Base-by-base conservation (phyloP, 108 stramenopile species). In the Pinguiococcus pyrenoidosus region DNA sequence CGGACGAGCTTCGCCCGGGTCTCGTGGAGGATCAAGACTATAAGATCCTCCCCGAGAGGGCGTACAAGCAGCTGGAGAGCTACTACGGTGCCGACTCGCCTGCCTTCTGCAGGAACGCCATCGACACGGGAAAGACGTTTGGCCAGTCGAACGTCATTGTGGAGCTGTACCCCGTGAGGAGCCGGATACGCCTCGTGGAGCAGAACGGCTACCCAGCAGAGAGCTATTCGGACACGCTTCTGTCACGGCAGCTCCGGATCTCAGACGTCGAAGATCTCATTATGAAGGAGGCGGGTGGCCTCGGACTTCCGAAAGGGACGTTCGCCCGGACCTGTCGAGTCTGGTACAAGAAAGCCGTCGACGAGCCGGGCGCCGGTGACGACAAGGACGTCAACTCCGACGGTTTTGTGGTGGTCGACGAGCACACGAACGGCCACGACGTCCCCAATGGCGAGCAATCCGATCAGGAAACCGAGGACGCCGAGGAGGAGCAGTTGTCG, bases 1-100 rank as follows among this genome's bases (percentile, higher is more conserved):
- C n/a, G n/a, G n/a, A n/a, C n/a, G 39, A 40, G 18, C 18, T 40
- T 20, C 39, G 39, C 3, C 17, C 17, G 21, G 17, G 2, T 18
- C 2, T 40, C 18, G 16, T 57, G 38, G 46, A 59, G 23, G 30
- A 21, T 1, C 29, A 49, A 24, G 57, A 59, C 32, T 59, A 40
- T 37, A 40, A 35, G 24, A 29, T 42, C 17, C 48, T 59, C 8
- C 29, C 38, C 25, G 38, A 33, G n/a, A 26, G 46, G 5, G 57
- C 48, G 16, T 59, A 59, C 40, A 37, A 48, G 32, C 16, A 41
- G 46, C 38, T 59, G 39, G 29, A 59, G 24, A 40, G 20, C 4
- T 59, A 48, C 47, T 59, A 59, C 32, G 46, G 47, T 0, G 57
- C 57, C 12, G 33, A 32, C 30, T 41, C 42, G 25, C 36, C 47